Percentiles rank a stretch among this genome's conserved stretches.
phyloP scores from a whole-genome alignment of 2,329 filamentous ascomycete genomes.

The Sphaerulina musiva region DNA sequence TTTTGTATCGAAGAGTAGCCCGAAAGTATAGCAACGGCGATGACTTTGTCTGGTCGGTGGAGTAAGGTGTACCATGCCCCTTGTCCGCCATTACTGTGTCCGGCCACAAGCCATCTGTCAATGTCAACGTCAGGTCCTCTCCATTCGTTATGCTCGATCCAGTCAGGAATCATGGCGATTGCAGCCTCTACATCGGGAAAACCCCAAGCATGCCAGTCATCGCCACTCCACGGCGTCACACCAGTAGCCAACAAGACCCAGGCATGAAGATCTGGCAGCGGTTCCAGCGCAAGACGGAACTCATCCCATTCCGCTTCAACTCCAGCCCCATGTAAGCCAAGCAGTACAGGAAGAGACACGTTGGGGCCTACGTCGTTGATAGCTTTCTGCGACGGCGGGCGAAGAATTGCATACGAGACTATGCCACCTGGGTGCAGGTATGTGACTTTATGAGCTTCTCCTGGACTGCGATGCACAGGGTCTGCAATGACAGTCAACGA shows the following conservation, averaged over 20 bases:
- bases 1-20: conserved; percentile 54
- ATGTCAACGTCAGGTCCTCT: conserved; percentile 41
- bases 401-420: conserved; percentile 52
- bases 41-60: conserved; percentile 51
- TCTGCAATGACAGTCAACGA: conserved; percentile 12
- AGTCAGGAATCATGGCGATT: conserved; percentile 43
- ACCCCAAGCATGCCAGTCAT: conserved; percentile 58
- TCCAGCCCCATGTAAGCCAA: conserved; percentile 52
- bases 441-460: conserved; percentile 48
- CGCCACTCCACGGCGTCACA: conserved; percentile 53
- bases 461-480: conserved; percentile 2
- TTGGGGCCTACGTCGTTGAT: conserved; percentile 24
- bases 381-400: conserved; percentile 45
- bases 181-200: conserved; percentile 51
- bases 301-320: conserved; percentile 47
- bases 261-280: conserved; percentile 47
- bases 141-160: conserved; percentile 48
- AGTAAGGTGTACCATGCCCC: conserved; percentile 53
- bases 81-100: conserved; percentile 57
- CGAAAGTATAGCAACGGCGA: conserved; percentile 52
- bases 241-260: conserved; percentile 53
- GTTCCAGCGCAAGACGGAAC: conserved; percentile 45
- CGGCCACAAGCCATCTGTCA: conserved; percentile 48
- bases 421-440: conserved; percentile 49
- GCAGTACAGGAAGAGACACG: conserved; percentile 42